phyloP scores from a whole-genome alignment of 2,329 filamentous ascomycete species.

The Emericellopsis cladophorae region DNA sequence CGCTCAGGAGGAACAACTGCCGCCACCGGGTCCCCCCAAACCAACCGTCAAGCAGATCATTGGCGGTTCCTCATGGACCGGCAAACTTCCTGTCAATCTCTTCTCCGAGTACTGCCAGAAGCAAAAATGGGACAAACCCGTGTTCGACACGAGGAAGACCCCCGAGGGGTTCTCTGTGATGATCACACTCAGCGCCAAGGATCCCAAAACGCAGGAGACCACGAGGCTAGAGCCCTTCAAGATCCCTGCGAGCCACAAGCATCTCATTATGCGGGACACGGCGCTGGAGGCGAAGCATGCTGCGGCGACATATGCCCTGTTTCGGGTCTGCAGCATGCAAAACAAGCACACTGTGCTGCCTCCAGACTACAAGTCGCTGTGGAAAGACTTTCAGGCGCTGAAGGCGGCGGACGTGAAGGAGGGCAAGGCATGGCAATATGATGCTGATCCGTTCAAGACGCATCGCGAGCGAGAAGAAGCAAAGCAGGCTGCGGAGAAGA shows the following conservation, averaged over 20 bases:
- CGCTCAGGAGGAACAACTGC: constrained; percentile 15
- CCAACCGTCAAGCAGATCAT: constrained; percentile 70
- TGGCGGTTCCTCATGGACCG: constrained; percentile 91
- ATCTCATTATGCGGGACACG: constrained; percentile 63
- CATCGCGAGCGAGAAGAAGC: constrained; percentile 69
- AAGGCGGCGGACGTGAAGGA: constrained; percentile 72
- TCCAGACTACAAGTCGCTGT: constrained; percentile 76
- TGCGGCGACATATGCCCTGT: constrained; percentile 82
- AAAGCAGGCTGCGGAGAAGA: constrained; percentile 65
- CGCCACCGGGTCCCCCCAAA: constrained; percentile 34
- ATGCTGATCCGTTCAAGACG: constrained; percentile 83
- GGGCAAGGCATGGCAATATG: constrained; percentile 79
- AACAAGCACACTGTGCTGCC: constrained; percentile 93
- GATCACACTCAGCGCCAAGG: constrained; percentile 63
- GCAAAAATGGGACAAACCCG: constrained; percentile 88
- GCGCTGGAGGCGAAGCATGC: constrained; percentile 88
- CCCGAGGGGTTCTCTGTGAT: constrained; percentile 66
- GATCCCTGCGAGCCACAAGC: constrained; percentile 62
- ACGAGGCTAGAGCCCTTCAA: constrained; percentile 70
- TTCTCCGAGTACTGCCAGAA: constrained; percentile 92
- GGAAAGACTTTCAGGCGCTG: constrained; percentile 79
- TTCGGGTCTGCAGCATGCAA: constrained; percentile 86
- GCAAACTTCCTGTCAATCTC: constrained; percentile 88
- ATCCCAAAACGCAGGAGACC: constrained; percentile 72
- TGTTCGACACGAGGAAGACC: constrained; percentile 72